Conservation (phyloP, 2,329 filamentous ascomycete genomes). For the Calonectria hawksworthii region DNA sequence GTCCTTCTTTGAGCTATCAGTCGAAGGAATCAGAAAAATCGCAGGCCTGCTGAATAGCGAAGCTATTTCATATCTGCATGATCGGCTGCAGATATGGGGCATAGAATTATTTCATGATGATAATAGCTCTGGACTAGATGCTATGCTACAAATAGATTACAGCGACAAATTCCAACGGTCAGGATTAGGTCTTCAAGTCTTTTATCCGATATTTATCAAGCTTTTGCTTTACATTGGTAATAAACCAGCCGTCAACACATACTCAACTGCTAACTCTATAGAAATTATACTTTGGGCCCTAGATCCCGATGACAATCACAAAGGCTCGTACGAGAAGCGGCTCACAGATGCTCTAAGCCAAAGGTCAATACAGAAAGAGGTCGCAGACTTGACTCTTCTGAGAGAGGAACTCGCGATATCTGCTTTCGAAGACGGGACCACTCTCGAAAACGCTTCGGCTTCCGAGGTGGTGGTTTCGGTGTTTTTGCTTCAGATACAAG, state of each 20-base stretch:
- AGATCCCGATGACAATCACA: not conserved
- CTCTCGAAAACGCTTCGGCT: not conserved
- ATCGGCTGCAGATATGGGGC: not conserved
- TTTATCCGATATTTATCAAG: not conserved
- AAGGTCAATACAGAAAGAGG: not conserved
- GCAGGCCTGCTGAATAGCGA: not conserved
- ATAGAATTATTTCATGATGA: not conserved
- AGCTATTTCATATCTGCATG: not conserved
- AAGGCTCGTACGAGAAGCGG: not conserved
- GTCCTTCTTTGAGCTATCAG: not conserved
- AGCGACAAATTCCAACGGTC: not conserved
- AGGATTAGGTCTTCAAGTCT: not conserved
- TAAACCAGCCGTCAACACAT: no score
- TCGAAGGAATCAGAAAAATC: not conserved
- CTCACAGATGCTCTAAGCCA: not conserved
- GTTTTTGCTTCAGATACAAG: slow-evolving; percentile 1
- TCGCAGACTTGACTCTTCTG: not conserved
- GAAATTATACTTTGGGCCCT: not conserved
- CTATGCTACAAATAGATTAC: not conserved
- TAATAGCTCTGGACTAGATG: not conserved
- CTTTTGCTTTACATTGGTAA: not conserved
- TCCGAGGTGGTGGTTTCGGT: not conserved
- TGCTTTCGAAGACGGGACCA: not conserved
- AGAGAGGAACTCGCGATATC: not conserved
- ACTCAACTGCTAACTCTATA: not conserved